Percentiles rank a stretch among this genome's conserved stretches.
These are phyloP conservation scores for Acanthamoeba healyi DNA, from an alignment of 208 protist genomes.

Conservation along the genomic window DNA sequence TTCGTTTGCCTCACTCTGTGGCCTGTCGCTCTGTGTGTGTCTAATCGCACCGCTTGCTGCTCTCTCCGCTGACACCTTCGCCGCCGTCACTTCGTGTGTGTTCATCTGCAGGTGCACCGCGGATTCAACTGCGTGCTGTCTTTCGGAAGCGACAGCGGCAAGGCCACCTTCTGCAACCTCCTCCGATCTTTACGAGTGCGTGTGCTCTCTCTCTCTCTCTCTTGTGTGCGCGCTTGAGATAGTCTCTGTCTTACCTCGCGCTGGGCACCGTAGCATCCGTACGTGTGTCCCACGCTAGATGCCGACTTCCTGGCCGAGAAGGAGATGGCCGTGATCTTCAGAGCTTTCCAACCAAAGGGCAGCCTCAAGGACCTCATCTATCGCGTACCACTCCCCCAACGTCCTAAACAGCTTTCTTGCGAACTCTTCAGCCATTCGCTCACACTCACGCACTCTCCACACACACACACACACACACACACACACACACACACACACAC, in stretches of 20 bases:
- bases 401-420: not conserved
- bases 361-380: conserved; percentile 59
- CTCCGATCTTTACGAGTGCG: conserved; percentile 28
- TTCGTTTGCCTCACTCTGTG: not conserved
- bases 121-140: conserved; percentile 26
- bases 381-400: not conserved
- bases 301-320: conserved; percentile 41
- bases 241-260: not conserved
- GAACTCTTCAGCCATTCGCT: not conserved
- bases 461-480: not conserved
- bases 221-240: no score
- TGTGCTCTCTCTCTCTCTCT: no score
- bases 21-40: not conserved
- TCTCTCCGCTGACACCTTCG: no score
- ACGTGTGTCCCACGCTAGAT: conserved; percentile 58
- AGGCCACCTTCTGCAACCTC: conserved; percentile 58
- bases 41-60: no score
- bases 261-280: conserved; percentile 31
- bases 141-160: conserved; percentile 34
- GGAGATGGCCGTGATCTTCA: conserved; percentile 40
- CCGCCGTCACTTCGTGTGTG: not conserved
- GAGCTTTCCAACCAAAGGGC: conserved; percentile 53
- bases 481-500: not conserved
- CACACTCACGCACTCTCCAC: not conserved
- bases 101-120: not conserved